A percentile compares a stretch with the other conserved stretches of the same genome.
Conservation (phyloP, 495 filamentous ascomycete genomes). For the Hypoxylon rickii region DNA sequence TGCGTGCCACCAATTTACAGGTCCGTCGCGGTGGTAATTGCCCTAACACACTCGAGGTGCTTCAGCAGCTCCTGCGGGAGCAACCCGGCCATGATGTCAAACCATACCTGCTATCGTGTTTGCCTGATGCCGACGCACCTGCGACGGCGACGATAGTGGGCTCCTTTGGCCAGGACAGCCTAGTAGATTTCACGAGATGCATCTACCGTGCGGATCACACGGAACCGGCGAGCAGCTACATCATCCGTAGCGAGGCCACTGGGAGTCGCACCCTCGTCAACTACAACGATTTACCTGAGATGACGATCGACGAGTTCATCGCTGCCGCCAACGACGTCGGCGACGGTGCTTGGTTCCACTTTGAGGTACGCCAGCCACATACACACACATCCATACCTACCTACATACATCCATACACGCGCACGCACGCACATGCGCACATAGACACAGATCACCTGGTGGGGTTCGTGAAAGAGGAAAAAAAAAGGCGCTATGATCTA, state of each 20-base stretch:
- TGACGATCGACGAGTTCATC: conserved; percentile 63
- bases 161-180: conserved; percentile 48
- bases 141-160: conserved; percentile 43
- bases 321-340: conserved; percentile 37
- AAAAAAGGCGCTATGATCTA: conserved; percentile 17
- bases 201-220: conserved; percentile 60
- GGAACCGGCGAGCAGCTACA: conserved; percentile 71
- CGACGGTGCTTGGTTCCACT: conserved; percentile 66
- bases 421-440: too few relatives aligned
- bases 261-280: conserved; percentile 72
- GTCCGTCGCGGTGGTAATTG: conserved; percentile 74
- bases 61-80: conserved; percentile 60
- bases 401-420: not conserved
- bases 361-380: conserved; percentile 61
- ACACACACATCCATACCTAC: too few relatives aligned
- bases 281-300: conserved; percentile 68
- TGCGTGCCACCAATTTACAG: conserved; percentile 62
- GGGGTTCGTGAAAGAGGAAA: too few relatives aligned
- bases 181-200: conserved; percentile 57
- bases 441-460: too few relatives aligned
- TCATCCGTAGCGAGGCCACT: conserved; percentile 63
- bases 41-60: conserved; percentile 70
- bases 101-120: conserved; percentile 47
- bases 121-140: conserved; percentile 41
- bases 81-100: conserved; percentile 22